These are phyloP conservation scores for Rickenella mellea DNA, from an alignment of 768 basidiomycete genomes.

Conservation along the genomic window DNA sequence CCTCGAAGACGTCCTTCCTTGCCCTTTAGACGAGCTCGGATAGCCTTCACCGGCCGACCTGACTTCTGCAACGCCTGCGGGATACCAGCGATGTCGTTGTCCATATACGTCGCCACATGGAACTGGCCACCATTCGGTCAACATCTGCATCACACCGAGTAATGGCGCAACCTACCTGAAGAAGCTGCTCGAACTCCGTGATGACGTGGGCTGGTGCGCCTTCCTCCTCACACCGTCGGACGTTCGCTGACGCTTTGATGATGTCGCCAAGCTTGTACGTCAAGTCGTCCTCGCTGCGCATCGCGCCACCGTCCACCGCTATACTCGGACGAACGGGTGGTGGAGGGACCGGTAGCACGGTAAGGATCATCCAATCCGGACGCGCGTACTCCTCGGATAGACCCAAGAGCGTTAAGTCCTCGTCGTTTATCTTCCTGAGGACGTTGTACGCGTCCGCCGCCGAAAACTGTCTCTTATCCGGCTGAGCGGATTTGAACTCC, in stretches of 20 bases:
- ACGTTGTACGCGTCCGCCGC: slow-evolving; percentile 87
- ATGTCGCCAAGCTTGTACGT: slow-evolving; percentile 97
- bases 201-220: slow-evolving; percentile 95
- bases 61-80: slow-evolving; percentile 97
- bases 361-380: slow-evolving; percentile 99
- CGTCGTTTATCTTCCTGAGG: slow-evolving; percentile 91
- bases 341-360: slow-evolving; percentile 94
- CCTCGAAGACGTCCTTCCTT: slow-evolving; percentile 97
- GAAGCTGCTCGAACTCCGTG: slow-evolving; percentile 89
- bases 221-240: slow-evolving; percentile 88
- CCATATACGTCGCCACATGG: slow-evolving; percentile 99
- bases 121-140: slow-evolving; percentile 42
- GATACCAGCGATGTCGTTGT: slow-evolving; percentile 97
- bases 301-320: slow-evolving; percentile 91
- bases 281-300: slow-evolving; percentile 96
- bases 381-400: slow-evolving; percentile 93
- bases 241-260: slow-evolving; percentile 89
- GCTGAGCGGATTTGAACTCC: slow-evolving; percentile 75
- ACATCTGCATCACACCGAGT: background rate
- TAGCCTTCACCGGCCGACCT: slow-evolving; percentile 95
- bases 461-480: slow-evolving; percentile 74
- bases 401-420: slow-evolving; percentile 82
- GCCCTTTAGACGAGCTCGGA: slow-evolving; percentile 95
- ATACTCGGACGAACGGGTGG: slow-evolving; percentile 98
- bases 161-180: slow-evolving; percentile 56